A percentile compares a stretch with the other conserved stretches of the same genome.
These are phyloP conservation scores for Porphyridium purpureum DNA, from an alignment of 23 red algal species.

Conservation along the genomic window DNA sequence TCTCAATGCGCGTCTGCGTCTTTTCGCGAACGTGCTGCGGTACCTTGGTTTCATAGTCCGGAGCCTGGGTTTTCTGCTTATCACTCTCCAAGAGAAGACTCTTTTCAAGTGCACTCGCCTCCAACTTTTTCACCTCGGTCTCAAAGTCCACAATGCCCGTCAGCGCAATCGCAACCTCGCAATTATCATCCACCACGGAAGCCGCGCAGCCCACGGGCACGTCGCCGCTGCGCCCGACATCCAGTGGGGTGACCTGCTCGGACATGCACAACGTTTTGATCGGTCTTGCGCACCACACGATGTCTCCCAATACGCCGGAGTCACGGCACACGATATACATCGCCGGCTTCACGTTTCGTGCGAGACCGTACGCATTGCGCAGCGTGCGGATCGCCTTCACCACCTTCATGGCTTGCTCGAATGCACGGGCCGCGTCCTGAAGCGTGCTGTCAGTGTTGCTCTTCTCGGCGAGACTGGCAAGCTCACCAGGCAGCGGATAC, in stretches of 20 bases:
- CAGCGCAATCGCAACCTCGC: constrained; percentile 46
- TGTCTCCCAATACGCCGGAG: not conserved
- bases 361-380: constrained; percentile 51
- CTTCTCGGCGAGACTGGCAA: not conserved
- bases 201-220: constrained; percentile 41
- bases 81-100: constrained; percentile 36
- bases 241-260: not conserved
- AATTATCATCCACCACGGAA: constrained; percentile 34
- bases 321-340: constrained; percentile 5
- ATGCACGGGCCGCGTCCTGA: constrained; percentile 2
- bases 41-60: constrained; percentile 45
- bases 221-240: constrained; percentile 6
- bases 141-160: constrained; percentile 68
- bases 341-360: constrained; percentile 32
- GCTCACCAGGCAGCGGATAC: constrained; percentile 13
- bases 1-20: not conserved
- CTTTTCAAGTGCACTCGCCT: constrained; percentile 44
- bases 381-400: constrained; percentile 50
- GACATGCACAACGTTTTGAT: constrained; percentile 1
- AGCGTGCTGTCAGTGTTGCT: not conserved
- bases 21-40: constrained; percentile 39
- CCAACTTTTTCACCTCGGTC: constrained; percentile 55
- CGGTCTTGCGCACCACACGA: not conserved
- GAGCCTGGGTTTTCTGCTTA: constrained; percentile 30
- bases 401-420: constrained; percentile 50